Conservation (phyloP, 2,329 filamentous ascomycete species). For the Fusarium xyrophilum region DNA sequence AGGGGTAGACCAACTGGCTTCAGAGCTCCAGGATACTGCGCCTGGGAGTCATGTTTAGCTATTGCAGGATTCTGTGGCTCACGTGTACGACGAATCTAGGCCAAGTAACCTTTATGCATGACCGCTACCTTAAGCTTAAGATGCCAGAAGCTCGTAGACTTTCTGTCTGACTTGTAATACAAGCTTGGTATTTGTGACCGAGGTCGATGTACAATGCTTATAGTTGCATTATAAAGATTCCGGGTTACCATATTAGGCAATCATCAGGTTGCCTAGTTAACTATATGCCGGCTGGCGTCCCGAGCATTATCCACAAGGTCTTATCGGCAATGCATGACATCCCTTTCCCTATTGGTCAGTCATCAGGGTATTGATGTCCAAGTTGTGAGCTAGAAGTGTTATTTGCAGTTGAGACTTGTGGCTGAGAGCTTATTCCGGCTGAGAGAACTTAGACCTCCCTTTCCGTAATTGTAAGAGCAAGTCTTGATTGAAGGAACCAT, state of each 20-base stretch:
- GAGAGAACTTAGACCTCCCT: too few relatives aligned
- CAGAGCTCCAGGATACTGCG: background rate
- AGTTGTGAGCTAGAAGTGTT: too few relatives aligned
- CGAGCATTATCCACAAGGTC: background rate
- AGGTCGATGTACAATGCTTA: background rate
- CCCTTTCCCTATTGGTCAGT: too few relatives aligned
- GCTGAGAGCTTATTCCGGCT: too few relatives aligned
- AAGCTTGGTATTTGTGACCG: background rate
- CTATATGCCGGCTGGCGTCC: background rate
- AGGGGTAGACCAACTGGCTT: background rate
- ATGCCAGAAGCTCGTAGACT: conserved; percentile 14
- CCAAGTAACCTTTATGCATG: background rate
- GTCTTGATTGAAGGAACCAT: background rate
- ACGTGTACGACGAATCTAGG: background rate
- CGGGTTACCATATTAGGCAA: conserved; percentile 33
- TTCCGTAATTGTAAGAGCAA: background rate
- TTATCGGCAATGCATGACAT: background rate
- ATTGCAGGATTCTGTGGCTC: background rate
- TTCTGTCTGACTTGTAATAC: background rate
- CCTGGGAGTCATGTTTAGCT: background rate
- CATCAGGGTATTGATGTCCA: too few relatives aligned
- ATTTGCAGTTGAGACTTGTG: too few relatives aligned
- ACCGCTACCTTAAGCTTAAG: background rate
- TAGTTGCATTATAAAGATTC: background rate
- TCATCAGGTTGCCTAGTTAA: background rate